A percentile compares a stretch with the other conserved stretches of the same genome.
Conservation (phyloP, 805 yeast genomes). For the Pichia deserticola region DNA sequence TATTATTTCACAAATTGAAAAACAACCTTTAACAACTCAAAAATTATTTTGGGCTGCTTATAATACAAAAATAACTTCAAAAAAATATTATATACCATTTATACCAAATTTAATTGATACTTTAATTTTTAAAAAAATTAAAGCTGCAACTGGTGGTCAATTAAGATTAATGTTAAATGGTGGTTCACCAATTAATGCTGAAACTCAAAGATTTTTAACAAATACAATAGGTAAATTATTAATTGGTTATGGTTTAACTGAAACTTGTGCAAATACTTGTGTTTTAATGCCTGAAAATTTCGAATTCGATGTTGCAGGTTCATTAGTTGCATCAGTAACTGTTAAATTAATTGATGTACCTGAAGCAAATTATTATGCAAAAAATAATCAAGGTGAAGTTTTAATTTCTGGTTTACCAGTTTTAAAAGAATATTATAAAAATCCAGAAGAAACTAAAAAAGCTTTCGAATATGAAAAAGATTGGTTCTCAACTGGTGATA, state of each 20-base stretch:
- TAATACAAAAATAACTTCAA: conserved; percentile 60
- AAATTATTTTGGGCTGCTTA: conserved; percentile 86
- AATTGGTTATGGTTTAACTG: conserved; percentile 94
- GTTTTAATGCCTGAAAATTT: conserved; percentile 58
- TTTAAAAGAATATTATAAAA: conserved; percentile 70
- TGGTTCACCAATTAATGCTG: conserved; percentile 80
- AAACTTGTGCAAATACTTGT: conserved; percentile 85
- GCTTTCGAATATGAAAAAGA: conserved; percentile 73
- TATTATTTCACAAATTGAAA: conserved; percentile 63
- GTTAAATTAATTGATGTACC: conserved; percentile 85
- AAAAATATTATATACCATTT: conserved; percentile 66
- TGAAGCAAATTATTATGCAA: conserved; percentile 87
- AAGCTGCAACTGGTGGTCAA: conserved; percentile 92
- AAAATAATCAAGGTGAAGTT: conserved; percentile 89
- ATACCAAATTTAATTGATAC: conserved; percentile 63
- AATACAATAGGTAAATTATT: conserved; percentile 78
- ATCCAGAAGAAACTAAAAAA: conserved; percentile 68
- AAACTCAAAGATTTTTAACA: conserved; percentile 75
- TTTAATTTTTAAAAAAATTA: conserved; percentile 77
- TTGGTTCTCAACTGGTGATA: conserved; percentile 96
- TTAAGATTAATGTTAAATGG: conserved; percentile 73
- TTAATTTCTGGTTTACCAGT: conserved; percentile 71
- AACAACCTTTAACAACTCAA: conserved; percentile 59
- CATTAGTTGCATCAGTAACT: conserved; percentile 73
- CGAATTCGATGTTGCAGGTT: conserved; percentile 75